phyloP scores from a whole-genome alignment of 306 rosid species.

The Spatholobus suberectus region DNA sequence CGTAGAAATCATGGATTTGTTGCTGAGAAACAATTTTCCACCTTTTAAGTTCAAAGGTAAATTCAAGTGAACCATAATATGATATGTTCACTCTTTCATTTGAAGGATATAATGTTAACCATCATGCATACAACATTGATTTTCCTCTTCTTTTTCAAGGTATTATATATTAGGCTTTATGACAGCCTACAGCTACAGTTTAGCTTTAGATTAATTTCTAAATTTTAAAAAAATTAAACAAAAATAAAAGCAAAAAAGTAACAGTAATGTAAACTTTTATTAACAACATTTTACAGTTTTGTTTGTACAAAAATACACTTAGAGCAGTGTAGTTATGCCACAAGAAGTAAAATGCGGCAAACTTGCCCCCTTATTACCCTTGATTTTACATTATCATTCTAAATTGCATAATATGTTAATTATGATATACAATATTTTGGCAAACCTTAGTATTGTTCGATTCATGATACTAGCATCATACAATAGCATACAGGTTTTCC shows the following conservation, averaged over 20 bases:
- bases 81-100: background rate
- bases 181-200: background rate
- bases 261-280: background rate
- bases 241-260: background rate
- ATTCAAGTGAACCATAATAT: background rate
- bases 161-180: background rate
- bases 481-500: background rate
- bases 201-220: background rate
- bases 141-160: background rate
- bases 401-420: background rate
- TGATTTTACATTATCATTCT: conserved; percentile 7
- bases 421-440: background rate
- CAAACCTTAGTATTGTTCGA: conserved; percentile 6
- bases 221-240: background rate
- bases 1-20: background rate
- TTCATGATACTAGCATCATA: background rate
- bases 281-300: background rate
- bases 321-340: background rate
- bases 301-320: background rate
- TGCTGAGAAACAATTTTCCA: background rate
- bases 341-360: background rate
- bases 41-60: background rate
- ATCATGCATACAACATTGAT: background rate
- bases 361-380: background rate
- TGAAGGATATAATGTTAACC: background rate